phyloP scores from a whole-genome alignment of 2,329 filamentous ascomycete genomes.

The Exophiala sp. region DNA sequence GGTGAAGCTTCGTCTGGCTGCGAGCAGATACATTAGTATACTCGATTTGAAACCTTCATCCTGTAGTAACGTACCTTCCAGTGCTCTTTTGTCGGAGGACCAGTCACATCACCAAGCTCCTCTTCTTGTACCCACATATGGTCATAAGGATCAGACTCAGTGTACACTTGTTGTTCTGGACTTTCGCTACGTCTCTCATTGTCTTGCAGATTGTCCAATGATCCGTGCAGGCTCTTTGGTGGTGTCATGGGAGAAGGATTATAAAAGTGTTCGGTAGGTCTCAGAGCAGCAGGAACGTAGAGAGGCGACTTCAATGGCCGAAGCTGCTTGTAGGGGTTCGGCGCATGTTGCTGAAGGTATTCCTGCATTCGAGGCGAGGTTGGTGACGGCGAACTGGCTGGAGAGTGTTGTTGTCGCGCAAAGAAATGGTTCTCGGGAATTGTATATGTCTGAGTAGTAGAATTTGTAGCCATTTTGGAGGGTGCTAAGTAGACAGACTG shows the following conservation, averaged over 20 bases:
- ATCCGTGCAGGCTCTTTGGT: constrained; percentile 54
- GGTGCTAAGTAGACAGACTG: neutral
- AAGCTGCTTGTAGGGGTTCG: constrained; percentile 52
- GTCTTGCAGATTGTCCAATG: constrained; percentile 47
- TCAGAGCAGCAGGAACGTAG: constrained; percentile 61
- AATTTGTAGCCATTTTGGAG: constrained; percentile 24
- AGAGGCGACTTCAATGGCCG: constrained; percentile 59
- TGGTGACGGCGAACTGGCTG: constrained; percentile 50
- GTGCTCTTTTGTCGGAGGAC: constrained; percentile 59
- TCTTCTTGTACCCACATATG: constrained; percentile 31
- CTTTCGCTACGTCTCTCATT: constrained; percentile 32
- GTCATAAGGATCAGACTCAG: constrained; percentile 17
- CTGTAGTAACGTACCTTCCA: constrained; percentile 56
- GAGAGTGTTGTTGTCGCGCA: constrained; percentile 36
- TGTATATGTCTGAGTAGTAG: constrained; percentile 26
- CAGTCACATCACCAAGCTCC: constrained; percentile 55
- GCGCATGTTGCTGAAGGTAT: constrained; percentile 31
- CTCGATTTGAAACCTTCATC: neutral
- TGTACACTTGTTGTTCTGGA: constrained; percentile 11
- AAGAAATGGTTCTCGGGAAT: constrained; percentile 28
- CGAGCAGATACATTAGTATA: constrained; percentile 16
- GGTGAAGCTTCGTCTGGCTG: constrained; percentile 57
- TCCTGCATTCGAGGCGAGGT: constrained; percentile 47
- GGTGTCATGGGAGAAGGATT: constrained; percentile 45
- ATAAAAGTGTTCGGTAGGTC: constrained; percentile 55